Evolutionary conservation across 331 rosid species (phyloP).

Genomic region (Quercus lobata): DNA sequence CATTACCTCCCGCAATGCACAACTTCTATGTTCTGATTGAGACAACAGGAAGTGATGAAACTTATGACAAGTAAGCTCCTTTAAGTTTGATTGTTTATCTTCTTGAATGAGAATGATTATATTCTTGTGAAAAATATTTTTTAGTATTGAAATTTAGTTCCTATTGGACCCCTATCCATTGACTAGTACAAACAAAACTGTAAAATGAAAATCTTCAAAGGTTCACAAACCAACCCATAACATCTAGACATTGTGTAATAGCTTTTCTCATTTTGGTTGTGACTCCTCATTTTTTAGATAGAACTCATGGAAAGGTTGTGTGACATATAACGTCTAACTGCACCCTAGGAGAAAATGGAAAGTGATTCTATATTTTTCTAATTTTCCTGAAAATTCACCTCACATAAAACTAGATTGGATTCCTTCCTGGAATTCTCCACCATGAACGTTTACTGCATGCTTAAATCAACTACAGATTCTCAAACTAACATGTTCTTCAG

Average conservation of each 20-base stretch:
- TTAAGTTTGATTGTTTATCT: slow-evolving; percentile 3
- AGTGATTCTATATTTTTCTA: background rate
- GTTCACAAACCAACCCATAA: background rate
- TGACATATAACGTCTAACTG: slow-evolving; percentile 11
- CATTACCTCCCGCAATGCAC: slow-evolving; percentile 64
- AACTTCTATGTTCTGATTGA: slow-evolving; percentile 84
- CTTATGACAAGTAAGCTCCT: slow-evolving; percentile 63
- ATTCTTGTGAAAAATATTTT: background rate
- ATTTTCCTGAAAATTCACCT: slow-evolving; percentile 2
- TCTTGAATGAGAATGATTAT: slow-evolving; percentile 5
- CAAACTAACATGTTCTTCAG: background rate
- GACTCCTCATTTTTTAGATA: background rate
- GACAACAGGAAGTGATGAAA: slow-evolving; percentile 91
- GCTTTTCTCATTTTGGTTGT: background rate
- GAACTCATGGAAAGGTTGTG: background rate
- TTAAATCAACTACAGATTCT: background rate
- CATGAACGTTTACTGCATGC: background rate
- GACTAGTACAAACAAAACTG: background rate
- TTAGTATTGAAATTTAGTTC: too few relatives aligned
- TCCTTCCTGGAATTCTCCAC: slow-evolving; percentile 15
- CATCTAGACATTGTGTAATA: background rate
- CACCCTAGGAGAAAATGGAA: slow-evolving; percentile 3
- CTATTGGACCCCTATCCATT: background rate
- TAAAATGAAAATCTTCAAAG: background rate
- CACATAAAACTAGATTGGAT: background rate